Conservation (phyloP, 371 early-diverging fungal genomes). For the Rozella allomycis region DNA sequence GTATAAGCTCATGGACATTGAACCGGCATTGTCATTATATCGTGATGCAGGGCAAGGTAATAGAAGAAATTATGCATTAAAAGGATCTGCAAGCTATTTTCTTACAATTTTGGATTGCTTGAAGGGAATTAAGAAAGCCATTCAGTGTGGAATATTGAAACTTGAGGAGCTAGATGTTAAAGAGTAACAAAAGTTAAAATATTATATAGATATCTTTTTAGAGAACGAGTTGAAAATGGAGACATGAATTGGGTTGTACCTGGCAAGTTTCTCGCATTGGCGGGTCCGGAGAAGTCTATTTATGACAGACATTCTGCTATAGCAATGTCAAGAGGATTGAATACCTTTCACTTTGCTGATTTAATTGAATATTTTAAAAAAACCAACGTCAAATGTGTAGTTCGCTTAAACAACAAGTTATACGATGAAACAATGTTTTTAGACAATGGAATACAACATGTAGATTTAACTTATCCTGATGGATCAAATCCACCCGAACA, state of each 20-base stretch:
- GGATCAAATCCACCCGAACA: conserved; percentile 34
- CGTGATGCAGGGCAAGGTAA: conserved; percentile 42
- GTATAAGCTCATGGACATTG: conserved; percentile 13
- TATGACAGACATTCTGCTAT: background rate
- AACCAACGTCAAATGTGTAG: conserved; percentile 14
- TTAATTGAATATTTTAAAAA: conserved; percentile 12
- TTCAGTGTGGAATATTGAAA: conserved; percentile 25
- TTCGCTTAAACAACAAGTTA: conserved; percentile 32
- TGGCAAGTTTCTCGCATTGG: conserved; percentile 33
- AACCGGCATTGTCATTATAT: conserved; percentile 20
- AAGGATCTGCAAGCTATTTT: conserved; percentile 30
- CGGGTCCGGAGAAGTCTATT: conserved; percentile 12
- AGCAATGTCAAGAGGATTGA: no score
- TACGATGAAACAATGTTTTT: conserved; percentile 26
- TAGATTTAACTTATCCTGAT: conserved; percentile 37
- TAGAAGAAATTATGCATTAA: no score
- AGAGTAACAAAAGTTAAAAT: no score
- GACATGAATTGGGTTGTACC: conserved; percentile 41
- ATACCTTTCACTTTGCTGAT: no score
- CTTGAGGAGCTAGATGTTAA: no score
- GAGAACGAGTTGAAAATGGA: conserved; percentile 36
- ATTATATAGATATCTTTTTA: conserved; percentile 25
- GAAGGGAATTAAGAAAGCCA: conserved; percentile 24
- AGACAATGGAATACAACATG: conserved; percentile 28
- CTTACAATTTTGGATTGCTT: conserved; percentile 36